Base-by-base conservation (phyloP, 108 stramenopile species). In the Cyclostephanos tholiformis region DNA sequence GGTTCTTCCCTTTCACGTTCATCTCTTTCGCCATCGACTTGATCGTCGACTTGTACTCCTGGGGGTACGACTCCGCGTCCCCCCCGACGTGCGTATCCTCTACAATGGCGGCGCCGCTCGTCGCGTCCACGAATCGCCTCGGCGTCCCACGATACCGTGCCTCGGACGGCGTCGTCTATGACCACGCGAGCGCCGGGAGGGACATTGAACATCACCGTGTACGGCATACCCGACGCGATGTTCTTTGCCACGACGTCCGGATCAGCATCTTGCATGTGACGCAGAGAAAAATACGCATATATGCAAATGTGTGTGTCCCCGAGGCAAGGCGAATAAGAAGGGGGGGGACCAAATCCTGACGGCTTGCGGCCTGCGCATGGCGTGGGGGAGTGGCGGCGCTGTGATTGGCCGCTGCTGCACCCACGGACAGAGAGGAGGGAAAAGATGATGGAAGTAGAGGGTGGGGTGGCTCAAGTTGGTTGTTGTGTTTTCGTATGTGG, bases 81-180 rank as follows among this genome's bases (percentile, higher is more conserved):
- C 89, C 91, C 52, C 88, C 88, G 39, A 77, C 53, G 8, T 91
- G 85, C 36, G 61, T 87, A 67, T 88, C 89, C 46, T 86, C 88
- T 13, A 88, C 89, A 60, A 93, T 87, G 11, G 82, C 88, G 63
- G 88, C 87, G 9, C 78, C 85, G n/a, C 80, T 76, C 1, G 77
- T 68, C 9, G 84, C 90, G 60, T 91, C 91, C 69, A 88, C 80
- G 79, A 95, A 95, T 96, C 0, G 96, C 84, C 39, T 97, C 93
- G 63, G 97, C 98, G 85, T 98, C 98, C 98, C 98, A 98, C 6
- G 89, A 70, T 0, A 98, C 95, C 10, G 87, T 91, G 7, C 98
- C 97, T 9, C 98, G 94, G 44, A 98, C 95, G 36, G 87, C 86
- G 79, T 98, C 98, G 12, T 98, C 92, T 74, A 98, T 97, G 25